Conservation (phyloP, 2,329 filamentous ascomycete species). For the Magnaporthiopsis rhizophila region DNA sequence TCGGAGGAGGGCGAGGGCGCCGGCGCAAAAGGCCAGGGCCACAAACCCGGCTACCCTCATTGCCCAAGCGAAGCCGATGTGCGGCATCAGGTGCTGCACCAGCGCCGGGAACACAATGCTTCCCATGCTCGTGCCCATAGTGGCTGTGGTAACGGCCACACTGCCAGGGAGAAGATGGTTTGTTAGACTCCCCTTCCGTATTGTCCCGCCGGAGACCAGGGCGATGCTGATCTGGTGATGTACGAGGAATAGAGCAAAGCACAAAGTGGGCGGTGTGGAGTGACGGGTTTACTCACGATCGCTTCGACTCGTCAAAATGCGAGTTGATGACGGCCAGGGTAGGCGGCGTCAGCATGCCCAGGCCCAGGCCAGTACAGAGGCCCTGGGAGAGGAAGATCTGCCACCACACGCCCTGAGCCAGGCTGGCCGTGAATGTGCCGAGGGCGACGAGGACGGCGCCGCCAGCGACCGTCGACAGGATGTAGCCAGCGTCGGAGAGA, state of each 20-base stretch:
- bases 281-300: constrained; percentile 23
- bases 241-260: not conserved
- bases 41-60: constrained; percentile 54
- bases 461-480: constrained; percentile 28
- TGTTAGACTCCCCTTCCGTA: not conserved
- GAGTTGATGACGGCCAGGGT: constrained; percentile 44
- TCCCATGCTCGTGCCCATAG: constrained; percentile 53
- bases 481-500: constrained; percentile 42
- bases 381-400: constrained; percentile 47
- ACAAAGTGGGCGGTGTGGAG: too few species aligned
- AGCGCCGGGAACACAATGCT: constrained; percentile 56
- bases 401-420: constrained; percentile 36
- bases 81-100: constrained; percentile 49
- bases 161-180: not conserved
- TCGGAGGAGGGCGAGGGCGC: constrained; percentile 33
- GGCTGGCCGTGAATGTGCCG: constrained; percentile 40
- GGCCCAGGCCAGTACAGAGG: constrained; percentile 44
- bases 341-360: constrained; percentile 46
- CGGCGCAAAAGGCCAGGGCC: constrained; percentile 37
- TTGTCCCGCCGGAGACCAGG: not conserved
- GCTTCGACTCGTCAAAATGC: constrained; percentile 46
- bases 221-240: not conserved
- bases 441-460: constrained; percentile 35
- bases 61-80: constrained; percentile 58
- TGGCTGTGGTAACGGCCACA: constrained; percentile 50